Evolutionary conservation across 2,329 filamentous ascomycete species (phyloP).

Genomic region (Fusarium fujikuroi): DNA sequence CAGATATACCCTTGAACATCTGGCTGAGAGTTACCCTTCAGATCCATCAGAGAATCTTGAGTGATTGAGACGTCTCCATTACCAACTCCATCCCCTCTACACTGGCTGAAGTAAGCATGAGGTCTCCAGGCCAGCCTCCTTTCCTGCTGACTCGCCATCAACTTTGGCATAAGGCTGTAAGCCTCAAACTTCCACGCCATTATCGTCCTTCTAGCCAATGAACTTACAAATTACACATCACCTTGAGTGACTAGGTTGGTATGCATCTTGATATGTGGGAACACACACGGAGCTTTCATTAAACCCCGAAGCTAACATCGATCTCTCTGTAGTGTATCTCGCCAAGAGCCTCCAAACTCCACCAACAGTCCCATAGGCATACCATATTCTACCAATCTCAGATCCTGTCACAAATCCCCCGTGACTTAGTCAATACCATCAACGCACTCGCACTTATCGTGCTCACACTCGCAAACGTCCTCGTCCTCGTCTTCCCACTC

Average conservation of each 20-base stretch:
- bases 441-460: background rate
- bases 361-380: background rate
- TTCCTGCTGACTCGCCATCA: background rate
- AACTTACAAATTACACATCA: background rate
- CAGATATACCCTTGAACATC: background rate
- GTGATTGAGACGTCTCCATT: too few species aligned
- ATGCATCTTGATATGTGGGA: background rate
- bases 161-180: background rate
- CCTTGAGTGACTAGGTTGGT: background rate
- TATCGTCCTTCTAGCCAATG: background rate
- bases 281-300: background rate
- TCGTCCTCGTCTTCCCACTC: too few species aligned
- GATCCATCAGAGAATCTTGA: too few species aligned
- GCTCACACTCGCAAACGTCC: background rate
- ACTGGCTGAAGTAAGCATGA: rapidly evolving
- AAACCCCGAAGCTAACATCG: background rate
- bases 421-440: rapidly evolving
- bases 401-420: rapidly evolving
- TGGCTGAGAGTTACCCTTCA: background rate
- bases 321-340: background rate
- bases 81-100: too few species aligned
- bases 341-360: background rate
- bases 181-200: rapidly evolving
- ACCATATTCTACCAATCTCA: background rate
- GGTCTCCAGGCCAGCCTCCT: too few species aligned